These are phyloP conservation scores for Emmonsiellopsis sp. DNA, from an alignment of 2,329 filamentous ascomycete species.

Conservation along the genomic window DNA sequence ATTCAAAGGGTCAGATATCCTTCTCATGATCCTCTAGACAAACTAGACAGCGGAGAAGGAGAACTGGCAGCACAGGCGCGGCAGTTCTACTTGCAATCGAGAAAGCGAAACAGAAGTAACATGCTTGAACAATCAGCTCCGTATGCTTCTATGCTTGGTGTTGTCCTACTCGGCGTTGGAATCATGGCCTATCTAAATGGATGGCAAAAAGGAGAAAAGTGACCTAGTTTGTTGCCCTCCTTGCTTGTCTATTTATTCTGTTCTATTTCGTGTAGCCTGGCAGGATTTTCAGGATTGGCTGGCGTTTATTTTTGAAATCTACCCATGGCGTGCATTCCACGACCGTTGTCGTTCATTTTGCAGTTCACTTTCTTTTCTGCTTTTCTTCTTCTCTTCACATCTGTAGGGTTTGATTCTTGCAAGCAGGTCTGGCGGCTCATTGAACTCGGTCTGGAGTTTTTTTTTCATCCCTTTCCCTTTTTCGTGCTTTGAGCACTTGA, in stretches of 20 bases:
- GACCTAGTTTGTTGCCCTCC: conserved; percentile 9
- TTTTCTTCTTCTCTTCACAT: conserved; percentile 2
- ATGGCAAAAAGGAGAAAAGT: conserved; percentile 55
- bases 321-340: conserved; percentile 5
- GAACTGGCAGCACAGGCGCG: too few species aligned
- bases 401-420: conserved; percentile 4
- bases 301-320: conserved; percentile 8
- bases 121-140: conserved; percentile 51
- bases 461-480: background rate
- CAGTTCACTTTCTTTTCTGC: conserved; percentile 3
- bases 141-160: conserved; percentile 73
- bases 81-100: background rate
- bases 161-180: conserved; percentile 71
- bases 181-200: conserved; percentile 81
- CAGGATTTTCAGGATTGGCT: conserved; percentile 2
- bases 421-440: conserved; percentile 8
- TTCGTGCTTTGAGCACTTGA: background rate
- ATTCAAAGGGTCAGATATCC: conserved; percentile 11
- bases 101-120: conserved; percentile 23
- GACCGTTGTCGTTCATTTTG: conserved; percentile 7
- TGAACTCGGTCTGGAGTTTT: conserved; percentile 5
- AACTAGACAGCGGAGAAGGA: too few species aligned
- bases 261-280: background rate
- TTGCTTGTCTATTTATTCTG: background rate
- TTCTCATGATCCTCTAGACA: conserved; percentile 4